phyloP scores from a whole-genome alignment of 257 asterid genomes.

The Cordia subcordata region DNA sequence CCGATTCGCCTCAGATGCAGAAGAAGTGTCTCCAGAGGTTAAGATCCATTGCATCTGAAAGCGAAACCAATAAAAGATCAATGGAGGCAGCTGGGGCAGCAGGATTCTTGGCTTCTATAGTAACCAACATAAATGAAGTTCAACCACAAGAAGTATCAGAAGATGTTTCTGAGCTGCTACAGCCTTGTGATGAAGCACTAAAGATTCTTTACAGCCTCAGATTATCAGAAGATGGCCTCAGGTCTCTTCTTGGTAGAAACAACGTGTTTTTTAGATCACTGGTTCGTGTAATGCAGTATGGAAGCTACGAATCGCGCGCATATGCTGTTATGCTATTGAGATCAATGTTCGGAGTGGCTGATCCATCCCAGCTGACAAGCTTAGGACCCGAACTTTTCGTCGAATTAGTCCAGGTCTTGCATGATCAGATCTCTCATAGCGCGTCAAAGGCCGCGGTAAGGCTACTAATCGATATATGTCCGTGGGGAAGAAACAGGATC shows the following conservation, averaged over 20 bases:
- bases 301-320: slow-evolving; percentile 60
- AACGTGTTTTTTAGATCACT: slow-evolving; percentile 40
- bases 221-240: slow-evolving; percentile 46
- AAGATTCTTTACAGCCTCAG: slow-evolving; percentile 45
- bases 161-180: slow-evolving; percentile 13
- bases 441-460: slow-evolving; percentile 46
- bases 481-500: slow-evolving; percentile 50
- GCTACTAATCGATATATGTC: slow-evolving; percentile 32
- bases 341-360: slow-evolving; percentile 37
- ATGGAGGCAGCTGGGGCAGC: slow-evolving; percentile 58
- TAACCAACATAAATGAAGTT: slow-evolving; percentile 10
- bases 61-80: slow-evolving; percentile 49
- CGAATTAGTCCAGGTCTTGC: slow-evolving; percentile 37
- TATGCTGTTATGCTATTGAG: slow-evolving; percentile 48
- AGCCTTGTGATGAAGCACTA: slow-evolving; percentile 50
- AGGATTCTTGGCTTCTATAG: slow-evolving; percentile 50
- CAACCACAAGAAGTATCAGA: background rate
- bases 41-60: slow-evolving; percentile 54
- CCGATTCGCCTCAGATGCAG: slow-evolving; percentile 30
- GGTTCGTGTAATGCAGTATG: slow-evolving; percentile 36
- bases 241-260: slow-evolving; percentile 21
- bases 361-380: slow-evolving; percentile 22
- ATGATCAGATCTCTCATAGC: slow-evolving; percentile 42
- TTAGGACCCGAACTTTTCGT: slow-evolving; percentile 31
- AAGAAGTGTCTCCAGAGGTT: slow-evolving; percentile 37